These are phyloP conservation scores for Casaregolazyma suthepensis DNA, from an alignment of 1,139 yeast species.

Conservation along the genomic window DNA sequence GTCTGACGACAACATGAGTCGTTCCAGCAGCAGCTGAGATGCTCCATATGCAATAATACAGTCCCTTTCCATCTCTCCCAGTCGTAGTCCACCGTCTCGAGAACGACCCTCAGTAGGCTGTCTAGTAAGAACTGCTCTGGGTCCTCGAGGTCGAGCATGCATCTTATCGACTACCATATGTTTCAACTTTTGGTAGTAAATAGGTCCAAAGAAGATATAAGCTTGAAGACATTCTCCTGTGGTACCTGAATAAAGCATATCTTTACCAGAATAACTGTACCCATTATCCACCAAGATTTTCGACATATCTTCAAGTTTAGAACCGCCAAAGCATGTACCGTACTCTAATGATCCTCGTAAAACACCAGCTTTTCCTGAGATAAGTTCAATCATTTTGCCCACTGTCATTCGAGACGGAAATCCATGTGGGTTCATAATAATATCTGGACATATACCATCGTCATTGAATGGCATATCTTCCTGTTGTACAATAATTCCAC, in stretches of 20 bases:
- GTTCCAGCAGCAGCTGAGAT: conserved; percentile 83
- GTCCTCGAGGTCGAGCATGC: conserved; percentile 99
- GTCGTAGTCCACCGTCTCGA: conserved; percentile 96
- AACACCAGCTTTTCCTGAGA: conserved; percentile 97
- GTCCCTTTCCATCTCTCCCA: conserved; percentile 99
- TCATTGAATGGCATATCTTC: conserved; percentile 96
- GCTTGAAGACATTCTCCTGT: conserved; percentile 98
- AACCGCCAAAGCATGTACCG: conserved; percentile 98
- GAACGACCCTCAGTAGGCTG: conserved; percentile 99
- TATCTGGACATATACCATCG: conserved; percentile 85
- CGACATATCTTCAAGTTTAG: conserved; percentile 94
- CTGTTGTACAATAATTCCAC: conserved; percentile 95
- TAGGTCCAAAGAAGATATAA: conserved; percentile 96
- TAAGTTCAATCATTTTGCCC: conserved; percentile 95
- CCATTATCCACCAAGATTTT: conserved; percentile 85
- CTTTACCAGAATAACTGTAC: conserved; percentile 91
- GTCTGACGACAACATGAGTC: conserved; percentile 95
- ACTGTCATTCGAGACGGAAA: conserved; percentile 99
- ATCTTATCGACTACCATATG: conserved; percentile 98
- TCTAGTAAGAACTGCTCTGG: conserved; percentile 94
- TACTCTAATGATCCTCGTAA: conserved; percentile 85
- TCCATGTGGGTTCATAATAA: conserved; percentile 98
- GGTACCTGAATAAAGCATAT: conserved; percentile 95
- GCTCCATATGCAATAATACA: conserved; percentile 99
- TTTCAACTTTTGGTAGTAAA: conserved; percentile 93